Percentiles rank a stretch among this genome's conserved stretches.
These are phyloP conservation scores for Yamadazyma diddensiae DNA, from an alignment of 1,139 yeast genomes.

Conservation along the genomic window DNA sequence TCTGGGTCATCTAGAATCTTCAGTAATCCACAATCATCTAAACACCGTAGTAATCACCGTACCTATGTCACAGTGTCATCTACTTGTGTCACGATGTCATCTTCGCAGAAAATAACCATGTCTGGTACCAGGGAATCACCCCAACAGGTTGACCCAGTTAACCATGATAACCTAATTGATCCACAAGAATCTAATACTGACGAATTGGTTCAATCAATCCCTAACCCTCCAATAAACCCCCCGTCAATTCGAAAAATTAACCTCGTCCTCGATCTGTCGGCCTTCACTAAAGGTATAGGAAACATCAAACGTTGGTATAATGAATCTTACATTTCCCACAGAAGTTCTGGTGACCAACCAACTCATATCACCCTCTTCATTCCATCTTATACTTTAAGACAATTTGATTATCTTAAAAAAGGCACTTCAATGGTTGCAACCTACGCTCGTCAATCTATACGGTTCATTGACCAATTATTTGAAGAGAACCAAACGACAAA, in stretches of 20 bases:
- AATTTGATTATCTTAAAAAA: constrained; percentile 52
- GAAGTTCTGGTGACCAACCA: constrained; percentile 11
- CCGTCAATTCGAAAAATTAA: constrained; percentile 18
- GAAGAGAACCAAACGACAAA: constrained; percentile 16
- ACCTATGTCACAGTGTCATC: no score
- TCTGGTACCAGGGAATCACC: no score
- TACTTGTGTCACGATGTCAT: no score
- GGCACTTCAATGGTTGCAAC: constrained; percentile 54
- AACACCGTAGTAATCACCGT: no score
- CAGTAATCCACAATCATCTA: no score
- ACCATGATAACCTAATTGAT: no score
- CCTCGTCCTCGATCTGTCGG: constrained; percentile 56
- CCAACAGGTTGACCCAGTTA: no score
- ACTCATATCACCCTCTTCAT: constrained; percentile 34
- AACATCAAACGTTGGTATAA: constrained; percentile 57
- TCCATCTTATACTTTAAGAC: constrained; percentile 56
- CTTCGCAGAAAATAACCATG: no score
- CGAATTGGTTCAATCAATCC: background rate
- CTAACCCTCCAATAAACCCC: background rate
- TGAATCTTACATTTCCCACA: constrained; percentile 11
- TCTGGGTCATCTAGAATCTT: no score
- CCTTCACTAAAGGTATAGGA: constrained; percentile 58
- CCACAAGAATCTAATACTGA: no score
- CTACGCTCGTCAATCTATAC: constrained; percentile 56
- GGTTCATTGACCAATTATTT: constrained; percentile 46